phyloP scores from a whole-genome alignment of 1,284 basidiomycete genomes.

The Marasmius tenuissimus region DNA sequence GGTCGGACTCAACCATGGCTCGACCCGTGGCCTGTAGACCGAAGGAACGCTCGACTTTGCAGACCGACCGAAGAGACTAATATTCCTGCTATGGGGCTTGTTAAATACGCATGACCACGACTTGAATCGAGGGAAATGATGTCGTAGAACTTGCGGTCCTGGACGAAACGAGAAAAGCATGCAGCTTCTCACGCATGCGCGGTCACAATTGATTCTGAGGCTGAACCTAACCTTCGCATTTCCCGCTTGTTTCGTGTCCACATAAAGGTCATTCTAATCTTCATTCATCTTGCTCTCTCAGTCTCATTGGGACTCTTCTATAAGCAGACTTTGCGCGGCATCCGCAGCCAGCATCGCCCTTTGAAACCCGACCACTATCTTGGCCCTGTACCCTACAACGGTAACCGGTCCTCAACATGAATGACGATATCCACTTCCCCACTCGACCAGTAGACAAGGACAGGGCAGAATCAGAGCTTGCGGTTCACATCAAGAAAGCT shows the following conservation, averaged over 20 bases:
- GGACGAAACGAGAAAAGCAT: slow-evolving; percentile 11
- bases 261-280: not conserved
- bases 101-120: not conserved
- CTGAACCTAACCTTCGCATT: not conserved
- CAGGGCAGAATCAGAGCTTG: slow-evolving; percentile 90
- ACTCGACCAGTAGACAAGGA: slow-evolving; percentile 96
- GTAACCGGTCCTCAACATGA: slow-evolving; percentile 59
- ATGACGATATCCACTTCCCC: slow-evolving; percentile 85
- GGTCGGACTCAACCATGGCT: slow-evolving; percentile 66
- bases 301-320: no score
- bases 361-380: not conserved
- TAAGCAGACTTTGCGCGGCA: not conserved
- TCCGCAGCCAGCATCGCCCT: not conserved
- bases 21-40: slow-evolving; percentile 55
- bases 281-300: not conserved
- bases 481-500: slow-evolving; percentile 95
- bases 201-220: not conserved
- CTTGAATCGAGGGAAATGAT: slow-evolving; percentile 1
- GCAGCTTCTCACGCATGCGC: not conserved
- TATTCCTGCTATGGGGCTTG: not conserved
- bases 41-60: slow-evolving; percentile 32
- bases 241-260: not conserved
- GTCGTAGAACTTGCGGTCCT: not conserved
- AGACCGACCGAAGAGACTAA: not conserved
- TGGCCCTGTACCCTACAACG: slow-evolving; percentile 29